Evolutionary conservation across 768 basidiomycete genomes (phyloP).

Genomic region (Agaricus blazei): DNA sequence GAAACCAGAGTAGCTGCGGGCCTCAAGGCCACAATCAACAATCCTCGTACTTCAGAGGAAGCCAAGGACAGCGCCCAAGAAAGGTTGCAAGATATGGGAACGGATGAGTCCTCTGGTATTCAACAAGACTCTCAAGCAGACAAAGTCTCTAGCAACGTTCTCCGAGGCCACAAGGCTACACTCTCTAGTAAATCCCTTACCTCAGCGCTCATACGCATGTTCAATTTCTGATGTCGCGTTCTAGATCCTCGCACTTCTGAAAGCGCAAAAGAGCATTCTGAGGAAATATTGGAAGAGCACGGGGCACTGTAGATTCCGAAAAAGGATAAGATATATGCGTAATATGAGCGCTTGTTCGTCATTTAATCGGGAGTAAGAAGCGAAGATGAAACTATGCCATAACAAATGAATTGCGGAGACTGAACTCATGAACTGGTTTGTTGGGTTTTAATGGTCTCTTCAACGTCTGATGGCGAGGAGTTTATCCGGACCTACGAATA

Average conservation of each 20-base stretch:
- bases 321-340: no score
- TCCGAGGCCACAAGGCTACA: constrained; percentile 27
- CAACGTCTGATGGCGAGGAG: no score
- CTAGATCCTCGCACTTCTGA: constrained; percentile 15
- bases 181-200: constrained; percentile 18
- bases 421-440: no score
- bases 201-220: neutral
- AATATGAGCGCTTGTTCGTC: no score
- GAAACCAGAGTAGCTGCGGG: constrained; percentile 33
- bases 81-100: constrained; percentile 34
- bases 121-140: neutral
- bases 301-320: neutral
- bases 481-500: no score
- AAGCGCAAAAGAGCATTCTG: constrained; percentile 14
- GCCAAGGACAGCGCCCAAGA: constrained; percentile 46
- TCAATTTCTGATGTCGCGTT: neutral
- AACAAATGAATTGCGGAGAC: no score
- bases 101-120: neutral
- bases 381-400: no score
- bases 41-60: constrained; percentile 51
- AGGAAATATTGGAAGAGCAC: constrained; percentile 13
- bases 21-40: constrained; percentile 52
- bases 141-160: constrained; percentile 13
- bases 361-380: no score
- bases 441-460: no score